Percentiles rank a stretch among this genome's conserved stretches.
Evolutionary conservation across 129 eudicot species (phyloP).

Genomic region (Apium graveolens): DNA sequence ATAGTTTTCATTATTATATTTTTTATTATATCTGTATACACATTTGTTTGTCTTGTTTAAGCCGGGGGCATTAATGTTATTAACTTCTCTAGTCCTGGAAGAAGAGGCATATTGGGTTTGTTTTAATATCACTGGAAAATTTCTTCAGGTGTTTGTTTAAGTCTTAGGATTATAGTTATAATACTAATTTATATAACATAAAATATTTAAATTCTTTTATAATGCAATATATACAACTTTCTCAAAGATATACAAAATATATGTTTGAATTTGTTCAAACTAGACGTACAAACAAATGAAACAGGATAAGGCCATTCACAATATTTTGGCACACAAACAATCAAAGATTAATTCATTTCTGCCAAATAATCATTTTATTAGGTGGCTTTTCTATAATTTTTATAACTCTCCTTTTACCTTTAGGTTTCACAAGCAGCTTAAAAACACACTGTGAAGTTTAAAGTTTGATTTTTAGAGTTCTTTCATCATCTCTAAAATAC

Average conservation of each 20-base stretch:
- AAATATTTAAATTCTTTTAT: no score
- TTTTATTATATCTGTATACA: not conserved
- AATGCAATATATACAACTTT: not conserved
- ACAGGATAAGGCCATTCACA: not conserved
- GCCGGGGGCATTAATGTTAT: not conserved
- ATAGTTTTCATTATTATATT: not conserved
- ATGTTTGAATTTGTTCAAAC: not conserved
- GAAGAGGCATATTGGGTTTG: not conserved
- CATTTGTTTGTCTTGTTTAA: not conserved
- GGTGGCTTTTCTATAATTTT: no score
- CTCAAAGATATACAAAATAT: not conserved
- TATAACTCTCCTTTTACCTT: no score
- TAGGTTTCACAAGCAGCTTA: no score
- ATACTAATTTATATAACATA: not conserved
- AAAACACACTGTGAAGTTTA: no score
- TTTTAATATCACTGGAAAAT: not conserved
- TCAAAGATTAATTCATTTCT: no score
- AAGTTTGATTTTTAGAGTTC: no score
- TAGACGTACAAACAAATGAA: not conserved
- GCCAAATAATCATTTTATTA: no score
- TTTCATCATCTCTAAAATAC: no score
- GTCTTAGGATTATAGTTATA: not conserved
- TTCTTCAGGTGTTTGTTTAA: no score
- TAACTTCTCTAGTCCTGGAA: not conserved
- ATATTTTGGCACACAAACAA: not conserved